Evolutionary conservation across 2,329 filamentous ascomycete species (phyloP).

Genomic region (Chrysosporium queenslandicum): DNA sequence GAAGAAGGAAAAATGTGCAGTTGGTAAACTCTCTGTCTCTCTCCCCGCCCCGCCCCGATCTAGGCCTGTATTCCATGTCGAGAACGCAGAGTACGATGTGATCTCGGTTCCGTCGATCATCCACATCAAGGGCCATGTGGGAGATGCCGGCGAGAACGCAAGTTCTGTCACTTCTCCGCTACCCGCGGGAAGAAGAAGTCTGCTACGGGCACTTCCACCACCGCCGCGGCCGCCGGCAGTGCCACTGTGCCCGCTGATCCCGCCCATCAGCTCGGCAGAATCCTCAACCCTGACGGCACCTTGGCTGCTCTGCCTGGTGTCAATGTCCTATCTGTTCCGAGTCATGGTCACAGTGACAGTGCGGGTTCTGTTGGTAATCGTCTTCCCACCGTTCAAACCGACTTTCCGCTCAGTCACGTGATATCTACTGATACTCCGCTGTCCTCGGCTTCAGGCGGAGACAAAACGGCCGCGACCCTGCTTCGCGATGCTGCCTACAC

Average conservation of each 20-base stretch:
- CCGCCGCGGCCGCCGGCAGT: background rate
- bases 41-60: background rate
- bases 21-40: slow-evolving; percentile 5
- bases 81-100: slow-evolving; percentile 19
- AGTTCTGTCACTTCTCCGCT: slow-evolving; percentile 19
- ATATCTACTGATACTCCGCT: slow-evolving; percentile 1
- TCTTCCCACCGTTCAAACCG: slow-evolving; percentile 1
- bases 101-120: slow-evolving; percentile 19
- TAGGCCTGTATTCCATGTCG: slow-evolving; percentile 21
- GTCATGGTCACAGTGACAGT: background rate
- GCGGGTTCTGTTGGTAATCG: background rate
- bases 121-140: slow-evolving; percentile 19
- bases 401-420: slow-evolving; percentile 5
- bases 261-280: background rate
- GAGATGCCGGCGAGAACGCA: slow-evolving; percentile 19
- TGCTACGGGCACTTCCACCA: too few relatives aligned
- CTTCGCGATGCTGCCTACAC: slow-evolving; percentile 19
- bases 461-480: slow-evolving; percentile 17
- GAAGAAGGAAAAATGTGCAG: background rate
- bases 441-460: slow-evolving; percentile 8
- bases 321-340: background rate
- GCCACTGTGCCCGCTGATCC: background rate
- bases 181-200: slow-evolving; percentile 19
- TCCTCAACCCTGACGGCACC: slow-evolving; percentile 3
- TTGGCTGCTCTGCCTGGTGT: background rate